Evolutionary conservation across 805 yeast species (phyloP), one percentile per base, ranked within the genome.

Genomic region (Metschnikowia bowlesiae): DNA sequence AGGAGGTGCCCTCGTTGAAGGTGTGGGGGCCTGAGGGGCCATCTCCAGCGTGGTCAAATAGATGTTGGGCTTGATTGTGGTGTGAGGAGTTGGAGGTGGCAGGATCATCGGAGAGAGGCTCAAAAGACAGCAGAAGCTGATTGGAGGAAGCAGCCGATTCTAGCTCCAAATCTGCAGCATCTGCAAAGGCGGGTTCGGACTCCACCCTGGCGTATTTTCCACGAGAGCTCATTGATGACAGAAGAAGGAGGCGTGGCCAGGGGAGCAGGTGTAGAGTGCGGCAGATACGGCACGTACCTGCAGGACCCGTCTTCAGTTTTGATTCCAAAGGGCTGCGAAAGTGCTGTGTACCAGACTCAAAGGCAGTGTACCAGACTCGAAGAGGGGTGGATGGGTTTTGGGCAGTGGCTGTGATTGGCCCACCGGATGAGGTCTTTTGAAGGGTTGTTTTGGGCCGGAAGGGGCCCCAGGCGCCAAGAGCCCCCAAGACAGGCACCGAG

Each of bases 1-100:
- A 49, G 10, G 65, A 56, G 13, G 52, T 53, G 18, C 64, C 61
- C 44, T 56, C 66, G 8, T 42, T 59, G 63, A 34, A 56, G 56
- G 38, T 16, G 8, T 42, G 31, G 18, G 30, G 30, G 18, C 31
- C 13, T 4, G 32, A 10, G 43, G 26, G 6, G 6, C 14, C 16
- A 33, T 14, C 14, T 8, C 7, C 33, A 29, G 36, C 7, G 36
- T 33, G 36, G 36, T 33, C 8, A 33, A 33, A 16, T 16, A 6
- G 42, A 28, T 13, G 18, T 22, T 37, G 39, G 31, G 9, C n/a
- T 14, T 39, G n/a, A 39, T 39, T 39, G 42, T 39, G 32, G 14
- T 26, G 14, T 7, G n/a, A 29, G 26, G 10, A n/a, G n/a, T 28
- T n/a, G 32, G 11, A 18, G 9, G 18, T 28, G 4, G 9, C 8